These are phyloP conservation scores for Allium fistulosum DNA, from an alignment of 106 monocot genomes.

Conservation along the genomic window DNA sequence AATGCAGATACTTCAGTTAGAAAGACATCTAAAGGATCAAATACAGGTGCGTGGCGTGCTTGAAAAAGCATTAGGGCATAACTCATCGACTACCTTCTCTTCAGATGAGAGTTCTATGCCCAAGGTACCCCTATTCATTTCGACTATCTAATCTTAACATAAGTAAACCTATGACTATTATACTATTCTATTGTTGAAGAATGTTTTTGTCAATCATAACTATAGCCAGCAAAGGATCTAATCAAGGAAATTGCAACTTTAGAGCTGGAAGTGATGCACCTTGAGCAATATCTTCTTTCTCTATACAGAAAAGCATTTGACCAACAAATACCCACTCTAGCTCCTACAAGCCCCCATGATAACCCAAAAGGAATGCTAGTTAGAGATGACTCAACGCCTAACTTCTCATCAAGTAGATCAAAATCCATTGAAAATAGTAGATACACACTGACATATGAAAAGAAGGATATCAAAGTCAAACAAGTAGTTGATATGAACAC, in stretches of 20 bases:
- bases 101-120: slow-evolving; percentile 33
- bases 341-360: slow-evolving; percentile 16
- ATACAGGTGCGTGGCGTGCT: slow-evolving; percentile 36
- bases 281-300: slow-evolving; percentile 63
- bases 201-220: neutral
- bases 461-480: slow-evolving; percentile 6
- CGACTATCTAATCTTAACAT: no score
- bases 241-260: slow-evolving; percentile 61
- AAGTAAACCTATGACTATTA: neutral
- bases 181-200: neutral
- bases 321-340: slow-evolving; percentile 31
- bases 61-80: slow-evolving; percentile 74
- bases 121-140: slow-evolving; percentile 24
- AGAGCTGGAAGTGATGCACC: slow-evolving; percentile 54
- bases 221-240: slow-evolving; percentile 47
- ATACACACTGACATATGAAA: slow-evolving; percentile 15
- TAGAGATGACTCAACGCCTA: slow-evolving; percentile 11
- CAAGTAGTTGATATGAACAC: slow-evolving; percentile 17
- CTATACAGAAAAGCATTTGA: slow-evolving; percentile 64
- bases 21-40: slow-evolving; percentile 69
- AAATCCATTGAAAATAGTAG: slow-evolving; percentile 9
- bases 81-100: slow-evolving; percentile 20
- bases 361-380: slow-evolving; percentile 7
- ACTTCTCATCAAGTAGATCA: slow-evolving; percentile 16
- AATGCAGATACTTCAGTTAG: slow-evolving; percentile 75